Percentiles rank a stretch among this genome's conserved stretches.
Conservation (phyloP, 129 eudicot species). For the Kitagawia praeruptora region DNA sequence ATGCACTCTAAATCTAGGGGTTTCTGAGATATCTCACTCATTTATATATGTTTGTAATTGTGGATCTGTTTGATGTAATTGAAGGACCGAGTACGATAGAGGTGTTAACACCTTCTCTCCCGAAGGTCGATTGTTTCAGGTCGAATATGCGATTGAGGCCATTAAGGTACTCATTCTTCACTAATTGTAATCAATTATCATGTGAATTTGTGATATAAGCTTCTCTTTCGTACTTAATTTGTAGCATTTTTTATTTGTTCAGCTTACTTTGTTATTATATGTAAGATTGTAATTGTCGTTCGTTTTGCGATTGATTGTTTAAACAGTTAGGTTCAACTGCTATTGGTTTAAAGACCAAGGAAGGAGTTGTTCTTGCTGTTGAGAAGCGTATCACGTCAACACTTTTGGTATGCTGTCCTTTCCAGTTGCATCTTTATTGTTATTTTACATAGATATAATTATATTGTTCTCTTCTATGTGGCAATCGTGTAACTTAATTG, state of each 20-base stretch:
- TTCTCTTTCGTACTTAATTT: not conserved
- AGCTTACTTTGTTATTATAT: not conserved
- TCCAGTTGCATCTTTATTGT: not conserved
- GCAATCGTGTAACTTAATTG: not conserved
- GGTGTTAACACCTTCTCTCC: slow-evolving; percentile 97
- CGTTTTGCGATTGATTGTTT: not conserved
- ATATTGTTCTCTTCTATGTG: not conserved
- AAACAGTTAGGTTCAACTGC: slow-evolving; percentile 91
- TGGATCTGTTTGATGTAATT: slow-evolving; percentile 7
- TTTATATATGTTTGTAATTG: not conserved
- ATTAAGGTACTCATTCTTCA: slow-evolving; percentile 43
- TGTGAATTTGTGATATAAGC: not conserved
- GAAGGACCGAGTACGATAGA: slow-evolving; percentile 93
- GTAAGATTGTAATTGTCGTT: not conserved
- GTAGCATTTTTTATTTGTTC: not conserved
- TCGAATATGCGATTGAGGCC: slow-evolving; percentile 95
- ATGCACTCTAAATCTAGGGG: slow-evolving; percentile 15
- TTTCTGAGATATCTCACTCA: not conserved
- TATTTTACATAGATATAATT: not conserved
- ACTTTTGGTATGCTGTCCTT: slow-evolving; percentile 39
- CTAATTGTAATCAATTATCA: not conserved
- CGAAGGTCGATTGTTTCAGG: slow-evolving; percentile 94
- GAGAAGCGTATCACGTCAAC: slow-evolving; percentile 87
- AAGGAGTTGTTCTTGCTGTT: slow-evolving; percentile 87
- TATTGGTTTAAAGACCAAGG: slow-evolving; percentile 78